Base-by-base conservation (phyloP, 2,329 filamentous ascomycete species). In the Calycina herbarum region DNA sequence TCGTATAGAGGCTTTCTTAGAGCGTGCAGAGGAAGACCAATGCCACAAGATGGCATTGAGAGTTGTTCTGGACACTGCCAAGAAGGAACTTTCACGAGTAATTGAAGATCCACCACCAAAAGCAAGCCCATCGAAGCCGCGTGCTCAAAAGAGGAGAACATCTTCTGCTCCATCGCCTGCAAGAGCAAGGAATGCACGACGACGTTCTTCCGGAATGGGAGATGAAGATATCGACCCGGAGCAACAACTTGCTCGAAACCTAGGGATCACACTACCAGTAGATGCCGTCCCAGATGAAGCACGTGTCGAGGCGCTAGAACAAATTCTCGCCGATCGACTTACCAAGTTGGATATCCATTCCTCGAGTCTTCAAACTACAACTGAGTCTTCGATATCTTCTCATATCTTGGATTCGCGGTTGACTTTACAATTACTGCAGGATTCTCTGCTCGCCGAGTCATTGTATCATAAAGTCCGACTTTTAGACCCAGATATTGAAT, bases 401-500 rank as follows among this genome's bases (percentile, higher is more conserved):
- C 79, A 82, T 10, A 70, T 87, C 0, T 74, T 79, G 0, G 85
- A 87, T 66, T 78, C 80, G 0, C 78, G 79, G 20, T 73, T 78
- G 2, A 84, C 84, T 0, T 71, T 86, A 1, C 81, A 83, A 67
- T 71, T 84, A 8, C 73, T 86, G 17, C 76, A 79, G 5, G 83
- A 85, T 65, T 84, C 81, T 51, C 75, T 87, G 0, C 75, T 86
- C 1, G 82, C 82, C 0, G 85, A 87, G 70, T 85, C 80, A 35
- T 76, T 79, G 4, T 85, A 80, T 70, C 77, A 78, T 0, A 73
- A 78, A n/a, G 79, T 85, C 4, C 78, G 77, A 54, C 78, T 88
- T 5, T 76, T 81, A 5, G 85, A 88, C 69, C 79, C 82, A 0
- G 83, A 85, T 33, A 81, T 86, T 45, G 82, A 85, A 64, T 77